Percentiles rank a stretch among this genome's conserved stretches.
These are phyloP conservation scores for Daldinia concentrica DNA, from an alignment of 495 filamentous ascomycete genomes.

Conservation along the genomic window DNA sequence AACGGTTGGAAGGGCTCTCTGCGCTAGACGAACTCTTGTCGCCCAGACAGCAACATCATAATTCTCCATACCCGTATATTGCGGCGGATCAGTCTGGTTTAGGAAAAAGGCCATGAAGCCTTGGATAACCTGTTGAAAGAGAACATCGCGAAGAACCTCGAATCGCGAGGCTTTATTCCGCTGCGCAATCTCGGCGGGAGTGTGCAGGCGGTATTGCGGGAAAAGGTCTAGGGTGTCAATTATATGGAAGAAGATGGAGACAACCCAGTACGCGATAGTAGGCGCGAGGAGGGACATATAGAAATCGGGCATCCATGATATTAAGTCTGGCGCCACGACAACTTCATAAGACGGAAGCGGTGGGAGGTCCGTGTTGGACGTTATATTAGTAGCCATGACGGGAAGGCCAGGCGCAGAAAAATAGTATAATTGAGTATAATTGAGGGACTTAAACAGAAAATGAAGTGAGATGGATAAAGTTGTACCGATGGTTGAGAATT, in stretches of 20 bases:
- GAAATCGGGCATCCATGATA: slow-evolving; percentile 83
- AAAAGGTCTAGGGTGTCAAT: slow-evolving; percentile 85
- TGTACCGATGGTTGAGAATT: slow-evolving; percentile 3
- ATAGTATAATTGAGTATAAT: slow-evolving; percentile 1
- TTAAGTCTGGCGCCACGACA: slow-evolving; percentile 70
- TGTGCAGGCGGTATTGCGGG: slow-evolving; percentile 88
- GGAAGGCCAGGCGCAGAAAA: slow-evolving; percentile 16
- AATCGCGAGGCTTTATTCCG: slow-evolving; percentile 84
- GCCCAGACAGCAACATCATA: slow-evolving; percentile 88
- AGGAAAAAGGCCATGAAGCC: slow-evolving; percentile 70
- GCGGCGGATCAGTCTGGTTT: slow-evolving; percentile 69
- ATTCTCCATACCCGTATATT: slow-evolving; percentile 75
- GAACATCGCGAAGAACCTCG: slow-evolving; percentile 85
- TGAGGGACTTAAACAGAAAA: neutral
- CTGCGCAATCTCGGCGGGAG: slow-evolving; percentile 84
- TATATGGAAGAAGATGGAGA: slow-evolving; percentile 87
- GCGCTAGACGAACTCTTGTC: slow-evolving; percentile 73
- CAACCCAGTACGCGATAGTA: slow-evolving; percentile 85
- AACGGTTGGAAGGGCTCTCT: slow-evolving; percentile 70
- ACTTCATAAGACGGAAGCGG: slow-evolving; percentile 80
- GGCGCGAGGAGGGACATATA: slow-evolving; percentile 76
- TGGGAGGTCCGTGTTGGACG: slow-evolving; percentile 65
- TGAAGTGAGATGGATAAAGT: slow-evolving; percentile 1
- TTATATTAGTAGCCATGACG: slow-evolving; percentile 47
- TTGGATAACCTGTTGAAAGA: slow-evolving; percentile 90